These are phyloP conservation scores for Exobasidium rhododendri DNA, from an alignment of 1,284 basidiomycete species.

Conservation along the genomic window DNA sequence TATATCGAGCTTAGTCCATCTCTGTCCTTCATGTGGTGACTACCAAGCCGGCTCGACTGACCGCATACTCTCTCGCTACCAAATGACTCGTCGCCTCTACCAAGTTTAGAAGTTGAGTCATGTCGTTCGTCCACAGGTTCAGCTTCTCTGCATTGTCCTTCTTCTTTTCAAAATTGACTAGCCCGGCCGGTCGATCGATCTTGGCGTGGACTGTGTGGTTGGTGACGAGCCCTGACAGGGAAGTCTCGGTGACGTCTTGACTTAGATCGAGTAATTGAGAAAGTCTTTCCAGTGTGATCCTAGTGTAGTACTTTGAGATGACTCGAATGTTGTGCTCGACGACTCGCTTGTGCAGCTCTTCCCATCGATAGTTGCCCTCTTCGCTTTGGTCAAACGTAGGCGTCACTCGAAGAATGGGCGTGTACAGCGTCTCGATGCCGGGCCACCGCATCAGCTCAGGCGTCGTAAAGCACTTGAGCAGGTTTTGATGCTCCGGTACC, in stretches of 20 bases:
- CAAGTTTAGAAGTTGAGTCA: slow-evolving; percentile 69
- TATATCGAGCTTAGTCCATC: no score
- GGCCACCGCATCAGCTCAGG: slow-evolving; percentile 97
- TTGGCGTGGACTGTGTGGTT: slow-evolving; percentile 88
- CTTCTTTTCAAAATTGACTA: slow-evolving; percentile 68
- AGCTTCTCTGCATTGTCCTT: slow-evolving; percentile 60
- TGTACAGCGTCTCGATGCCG: slow-evolving; percentile 87
- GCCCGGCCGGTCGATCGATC: slow-evolving; percentile 84
- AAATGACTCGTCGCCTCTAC: slow-evolving; percentile 53
- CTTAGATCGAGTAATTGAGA: slow-evolving; percentile 84
- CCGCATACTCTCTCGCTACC: slow-evolving; percentile 51
- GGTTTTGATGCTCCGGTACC: slow-evolving; percentile 80
- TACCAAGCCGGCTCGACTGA: slow-evolving; percentile 43
- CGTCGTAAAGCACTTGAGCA: slow-evolving; percentile 94
- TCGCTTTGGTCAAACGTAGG: slow-evolving; percentile 67
- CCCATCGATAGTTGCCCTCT: slow-evolving; percentile 75
- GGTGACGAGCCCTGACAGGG: slow-evolving; percentile 81
- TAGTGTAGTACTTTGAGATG: slow-evolving; percentile 87
- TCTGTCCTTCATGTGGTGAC: no score
- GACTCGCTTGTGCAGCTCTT: slow-evolving; percentile 89
- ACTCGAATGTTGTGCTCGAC: slow-evolving; percentile 98
- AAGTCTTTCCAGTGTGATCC: slow-evolving; percentile 79
- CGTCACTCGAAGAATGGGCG: slow-evolving; percentile 73
- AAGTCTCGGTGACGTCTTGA: slow-evolving; percentile 76
- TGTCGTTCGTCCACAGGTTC: slow-evolving; percentile 95